A percentile compares a stretch with the other conserved stretches of the same genome.
Conservation (phyloP, 129 eudicot species). For the Arctium lappa region DNA sequence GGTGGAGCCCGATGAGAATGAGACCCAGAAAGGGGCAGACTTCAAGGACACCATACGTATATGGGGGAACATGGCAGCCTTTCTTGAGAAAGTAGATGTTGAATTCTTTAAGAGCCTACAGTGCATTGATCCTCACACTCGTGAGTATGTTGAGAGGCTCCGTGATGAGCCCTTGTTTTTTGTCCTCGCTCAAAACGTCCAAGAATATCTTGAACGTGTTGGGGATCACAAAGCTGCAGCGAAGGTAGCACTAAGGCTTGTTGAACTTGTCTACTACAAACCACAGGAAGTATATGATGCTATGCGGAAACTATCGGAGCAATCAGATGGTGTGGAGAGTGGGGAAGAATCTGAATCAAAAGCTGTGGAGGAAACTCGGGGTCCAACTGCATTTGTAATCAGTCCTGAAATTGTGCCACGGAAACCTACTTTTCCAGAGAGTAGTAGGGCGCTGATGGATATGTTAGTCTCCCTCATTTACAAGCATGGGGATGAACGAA, state of each 20-base stretch:
- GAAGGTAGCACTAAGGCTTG: constrained; percentile 73
- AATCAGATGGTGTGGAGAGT: constrained; percentile 29
- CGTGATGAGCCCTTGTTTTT: constrained; percentile 73
- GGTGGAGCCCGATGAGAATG: constrained; percentile 85
- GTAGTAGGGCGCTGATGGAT: constrained; percentile 74
- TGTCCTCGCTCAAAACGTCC: constrained; percentile 85
- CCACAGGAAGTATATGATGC: constrained; percentile 86
- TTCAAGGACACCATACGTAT: constrained; percentile 62
- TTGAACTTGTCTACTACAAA: constrained; percentile 78
- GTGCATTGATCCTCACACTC: constrained; percentile 83
- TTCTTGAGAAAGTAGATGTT: constrained; percentile 70
- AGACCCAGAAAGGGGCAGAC: constrained; percentile 77
- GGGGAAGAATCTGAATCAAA: constrained; percentile 38
- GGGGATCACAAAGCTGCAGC: constrained; percentile 79
- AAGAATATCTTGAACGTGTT: constrained; percentile 60
- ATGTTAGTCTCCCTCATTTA: constrained; percentile 69
- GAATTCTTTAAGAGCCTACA: constrained; percentile 82
- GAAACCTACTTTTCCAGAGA: constrained; percentile 62
- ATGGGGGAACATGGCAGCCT: constrained; percentile 86
- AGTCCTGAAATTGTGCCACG: constrained; percentile 73
- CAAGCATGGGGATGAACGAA: constrained; percentile 84
- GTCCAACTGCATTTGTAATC: constrained; percentile 55
- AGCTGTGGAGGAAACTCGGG: constrained; percentile 39
- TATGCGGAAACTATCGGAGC: constrained; percentile 75
- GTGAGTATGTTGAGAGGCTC: constrained; percentile 87